A percentile compares a stretch with the other conserved stretches of the same genome.
phyloP scores from a whole-genome alignment of 2,329 filamentous ascomycete species.

The Scedosporium dehoogii region DNA sequence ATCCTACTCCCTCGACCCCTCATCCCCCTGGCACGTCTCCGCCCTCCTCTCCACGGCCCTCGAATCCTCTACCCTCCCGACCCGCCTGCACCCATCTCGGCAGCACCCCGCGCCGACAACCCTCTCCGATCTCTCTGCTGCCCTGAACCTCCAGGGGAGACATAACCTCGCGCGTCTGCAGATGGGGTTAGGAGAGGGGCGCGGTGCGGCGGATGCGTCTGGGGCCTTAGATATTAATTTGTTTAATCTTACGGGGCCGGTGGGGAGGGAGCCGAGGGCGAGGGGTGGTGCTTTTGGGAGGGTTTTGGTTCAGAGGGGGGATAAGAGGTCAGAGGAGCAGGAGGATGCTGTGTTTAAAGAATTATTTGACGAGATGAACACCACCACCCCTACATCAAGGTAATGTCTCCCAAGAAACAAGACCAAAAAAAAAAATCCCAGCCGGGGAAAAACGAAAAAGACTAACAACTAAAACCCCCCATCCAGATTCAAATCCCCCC shows the following conservation, averaged over 20 bases:
- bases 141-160: constrained; percentile 65
- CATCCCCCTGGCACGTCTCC: constrained; percentile 70
- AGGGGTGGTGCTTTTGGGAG: background rate
- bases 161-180: constrained; percentile 69
- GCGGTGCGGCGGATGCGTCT: constrained; percentile 12
- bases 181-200: constrained; percentile 42
- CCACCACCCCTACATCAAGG: background rate
- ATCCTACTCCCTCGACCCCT: constrained; percentile 49
- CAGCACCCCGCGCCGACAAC: constrained; percentile 30
- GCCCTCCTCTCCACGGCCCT: constrained; percentile 67
- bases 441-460: background rate
- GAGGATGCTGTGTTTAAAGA: background rate
- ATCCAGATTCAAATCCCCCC: constrained; percentile 31
- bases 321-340: background rate
- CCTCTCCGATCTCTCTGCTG: constrained; percentile 53
- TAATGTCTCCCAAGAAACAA: background rate
- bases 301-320: constrained; percentile 1
- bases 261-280: background rate
- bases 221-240: constrained; percentile 15
- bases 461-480: background rate
- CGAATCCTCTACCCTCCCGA: constrained; percentile 70
- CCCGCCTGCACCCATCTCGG: constrained; percentile 47
- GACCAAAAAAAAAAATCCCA: too few species aligned
- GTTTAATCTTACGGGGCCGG: constrained; percentile 8
- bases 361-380: background rate